Evolutionary conservation across 306 rosid genomes (phyloP).

Genomic region (Cajanus cajan): DNA sequence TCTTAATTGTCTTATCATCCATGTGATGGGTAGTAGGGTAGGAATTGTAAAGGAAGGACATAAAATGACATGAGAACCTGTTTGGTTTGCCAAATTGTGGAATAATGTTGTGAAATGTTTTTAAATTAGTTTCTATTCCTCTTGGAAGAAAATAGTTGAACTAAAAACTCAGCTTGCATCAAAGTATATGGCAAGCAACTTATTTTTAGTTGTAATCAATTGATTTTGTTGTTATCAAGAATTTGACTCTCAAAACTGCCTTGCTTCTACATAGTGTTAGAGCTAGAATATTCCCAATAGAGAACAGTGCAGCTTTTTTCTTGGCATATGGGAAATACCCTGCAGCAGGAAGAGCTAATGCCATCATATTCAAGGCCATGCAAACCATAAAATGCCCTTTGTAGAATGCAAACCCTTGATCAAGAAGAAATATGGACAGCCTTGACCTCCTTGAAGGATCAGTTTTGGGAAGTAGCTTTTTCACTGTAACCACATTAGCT

Average conservation of each 20-base stretch:
- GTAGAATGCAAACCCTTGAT: conserved; percentile 70
- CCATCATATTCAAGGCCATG: conserved; percentile 44
- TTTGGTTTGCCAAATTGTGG: not conserved
- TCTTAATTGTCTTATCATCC: conserved; percentile 6
- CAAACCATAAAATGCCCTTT: conserved; percentile 49
- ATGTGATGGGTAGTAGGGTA: not conserved
- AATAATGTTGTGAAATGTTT: not conserved
- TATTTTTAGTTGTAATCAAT: not conserved
- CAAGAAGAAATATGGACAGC: conserved; percentile 53
- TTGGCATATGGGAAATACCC: conserved; percentile 50
- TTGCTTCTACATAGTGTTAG: conserved; percentile 63
- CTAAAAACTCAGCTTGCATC: not conserved
- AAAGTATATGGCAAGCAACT: conserved; percentile 4
- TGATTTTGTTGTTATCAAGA: not conserved
- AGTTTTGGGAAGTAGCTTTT: conserved; percentile 19
- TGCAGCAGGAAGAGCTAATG: conserved; percentile 47
- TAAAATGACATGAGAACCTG: not conserved
- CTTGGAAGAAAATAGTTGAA: not conserved
- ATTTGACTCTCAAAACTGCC: conserved; percentile 37
- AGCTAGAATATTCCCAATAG: conserved; percentile 61
- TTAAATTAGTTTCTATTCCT: conserved; percentile 21
- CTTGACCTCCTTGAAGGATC: conserved; percentile 36
- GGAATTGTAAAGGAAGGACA: conserved; percentile 3
- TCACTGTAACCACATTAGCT: not conserved
- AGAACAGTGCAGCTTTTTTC: conserved; percentile 50